Conservation (phyloP, 2,329 filamentous ascomycete genomes). For the Bisporella sp. region DNA sequence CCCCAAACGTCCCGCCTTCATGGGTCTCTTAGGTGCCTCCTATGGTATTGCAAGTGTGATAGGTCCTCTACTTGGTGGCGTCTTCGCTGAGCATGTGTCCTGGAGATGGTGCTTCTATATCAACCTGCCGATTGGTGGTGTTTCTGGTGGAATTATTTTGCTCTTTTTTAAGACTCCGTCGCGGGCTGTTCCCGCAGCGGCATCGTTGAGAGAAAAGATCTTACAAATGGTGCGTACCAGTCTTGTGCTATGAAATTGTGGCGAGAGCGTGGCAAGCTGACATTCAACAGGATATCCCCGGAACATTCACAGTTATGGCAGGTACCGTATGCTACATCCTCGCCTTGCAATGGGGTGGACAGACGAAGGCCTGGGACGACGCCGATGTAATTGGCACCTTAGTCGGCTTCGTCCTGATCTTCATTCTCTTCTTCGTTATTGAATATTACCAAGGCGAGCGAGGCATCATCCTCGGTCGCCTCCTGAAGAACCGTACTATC, state of each 20-base stretch:
- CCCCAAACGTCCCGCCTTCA: neutral
- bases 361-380: conserved; percentile 35
- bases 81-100: neutral
- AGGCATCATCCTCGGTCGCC: conserved; percentile 42
- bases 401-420: conserved; percentile 30
- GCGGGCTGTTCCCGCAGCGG: neutral
- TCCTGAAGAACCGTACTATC: conserved; percentile 38
- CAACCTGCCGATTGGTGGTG: neutral
- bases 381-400: conserved; percentile 34
- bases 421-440: conserved; percentile 29
- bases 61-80: neutral
- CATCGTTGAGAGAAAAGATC: neutral
- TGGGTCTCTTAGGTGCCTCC: neutral
- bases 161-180: neutral
- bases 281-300: conserved; percentile 40
- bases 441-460: conserved; percentile 38
- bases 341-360: conserved; percentile 42
- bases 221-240: neutral
- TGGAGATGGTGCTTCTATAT: neutral
- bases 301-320: conserved; percentile 21
- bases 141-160: neutral
- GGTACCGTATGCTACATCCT: conserved; percentile 28
- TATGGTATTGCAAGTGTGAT: neutral
- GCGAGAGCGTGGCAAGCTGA: no score
- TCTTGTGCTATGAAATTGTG: no score